These are phyloP conservation scores for Beauveria pseudobassiana DNA, from an alignment of 2,329 filamentous ascomycete genomes.

Conservation along the genomic window DNA sequence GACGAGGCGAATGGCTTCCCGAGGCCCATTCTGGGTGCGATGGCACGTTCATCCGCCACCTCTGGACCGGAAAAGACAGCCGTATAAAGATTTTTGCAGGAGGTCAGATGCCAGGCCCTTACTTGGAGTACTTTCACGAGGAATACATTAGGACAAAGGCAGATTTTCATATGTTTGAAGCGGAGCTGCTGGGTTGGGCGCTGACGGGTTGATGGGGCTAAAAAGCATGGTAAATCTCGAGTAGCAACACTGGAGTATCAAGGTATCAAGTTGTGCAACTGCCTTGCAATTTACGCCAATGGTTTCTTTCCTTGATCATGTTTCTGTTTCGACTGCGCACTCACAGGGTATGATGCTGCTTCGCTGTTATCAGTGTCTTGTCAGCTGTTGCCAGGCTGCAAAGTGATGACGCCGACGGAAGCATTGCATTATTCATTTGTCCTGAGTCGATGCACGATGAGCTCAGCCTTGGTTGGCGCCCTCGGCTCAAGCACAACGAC, in stretches of 20 bases:
- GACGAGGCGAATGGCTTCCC: slow-evolving; percentile 36
- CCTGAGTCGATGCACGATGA: background rate
- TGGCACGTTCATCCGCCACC: slow-evolving; percentile 34
- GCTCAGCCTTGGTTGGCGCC: background rate
- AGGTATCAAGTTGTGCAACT: background rate
- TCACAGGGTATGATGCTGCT: background rate
- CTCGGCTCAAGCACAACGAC: background rate
- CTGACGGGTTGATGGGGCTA: background rate
- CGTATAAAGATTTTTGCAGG: slow-evolving; percentile 32
- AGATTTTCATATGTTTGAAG: slow-evolving; percentile 28
- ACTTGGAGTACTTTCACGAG: slow-evolving; percentile 29
- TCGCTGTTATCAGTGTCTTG: background rate
- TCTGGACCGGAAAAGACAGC: slow-evolving; percentile 35
- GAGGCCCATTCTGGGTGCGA: slow-evolving; percentile 30
- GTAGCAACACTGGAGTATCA: too few species aligned
- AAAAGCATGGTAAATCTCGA: background rate
- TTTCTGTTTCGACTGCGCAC: background rate
- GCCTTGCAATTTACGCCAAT: background rate
- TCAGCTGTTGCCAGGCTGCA: background rate
- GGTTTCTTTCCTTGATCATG: background rate
- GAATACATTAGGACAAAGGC: slow-evolving; percentile 27
- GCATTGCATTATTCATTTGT: background rate
- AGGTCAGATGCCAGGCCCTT: slow-evolving; percentile 29
- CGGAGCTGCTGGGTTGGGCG: slow-evolving; percentile 23
- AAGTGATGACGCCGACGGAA: background rate